Evolutionary conservation across 805 yeast species (phyloP).

Genomic region (Candida jianshihensis): DNA sequence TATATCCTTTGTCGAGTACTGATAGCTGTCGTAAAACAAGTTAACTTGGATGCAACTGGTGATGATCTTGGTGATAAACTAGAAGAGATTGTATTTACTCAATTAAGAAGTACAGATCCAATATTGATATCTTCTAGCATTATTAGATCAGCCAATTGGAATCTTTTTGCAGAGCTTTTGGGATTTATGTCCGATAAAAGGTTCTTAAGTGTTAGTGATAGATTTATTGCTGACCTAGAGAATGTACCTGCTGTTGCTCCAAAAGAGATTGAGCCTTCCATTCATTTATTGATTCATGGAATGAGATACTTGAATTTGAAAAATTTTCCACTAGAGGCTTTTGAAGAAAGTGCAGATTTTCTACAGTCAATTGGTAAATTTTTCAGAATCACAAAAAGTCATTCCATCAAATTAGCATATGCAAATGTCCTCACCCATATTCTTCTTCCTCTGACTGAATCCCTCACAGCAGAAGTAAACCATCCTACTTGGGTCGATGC

Average conservation of each 20-base stretch:
- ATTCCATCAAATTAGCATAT: slow-evolving; percentile 65
- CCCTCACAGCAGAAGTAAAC: slow-evolving; percentile 87
- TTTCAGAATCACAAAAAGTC: slow-evolving; percentile 57
- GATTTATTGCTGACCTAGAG: slow-evolving; percentile 89
- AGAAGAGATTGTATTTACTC: slow-evolving; percentile 91
- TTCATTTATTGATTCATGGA: slow-evolving; percentile 77
- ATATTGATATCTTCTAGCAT: slow-evolving; percentile 53
- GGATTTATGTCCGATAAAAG: slow-evolving; percentile 87
- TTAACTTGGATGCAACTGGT: slow-evolving; percentile 66
- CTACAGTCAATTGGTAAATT: slow-evolving; percentile 81
- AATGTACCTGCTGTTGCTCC: slow-evolving; percentile 55
- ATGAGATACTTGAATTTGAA: slow-evolving; percentile 79
- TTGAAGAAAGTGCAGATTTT: slow-evolving; percentile 93
- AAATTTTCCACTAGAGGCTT: slow-evolving; percentile 79
- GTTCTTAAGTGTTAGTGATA: slow-evolving; percentile 82
- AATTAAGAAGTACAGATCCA: slow-evolving; percentile 84
- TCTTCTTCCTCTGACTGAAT: slow-evolving; percentile 75
- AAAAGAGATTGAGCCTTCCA: slow-evolving; percentile 48
- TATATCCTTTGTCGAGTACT: slow-evolving; percentile 86
- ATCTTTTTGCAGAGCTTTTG: slow-evolving; percentile 75
- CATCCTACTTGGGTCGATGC: slow-evolving; percentile 95
- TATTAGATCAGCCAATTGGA: slow-evolving; percentile 90
- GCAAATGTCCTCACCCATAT: slow-evolving; percentile 77
- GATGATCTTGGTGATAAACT: slow-evolving; percentile 75
- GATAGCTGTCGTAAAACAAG: slow-evolving; percentile 86